Base-by-base conservation (phyloP, 2,329 filamentous ascomycete species). In the Phoma sp. region DNA sequence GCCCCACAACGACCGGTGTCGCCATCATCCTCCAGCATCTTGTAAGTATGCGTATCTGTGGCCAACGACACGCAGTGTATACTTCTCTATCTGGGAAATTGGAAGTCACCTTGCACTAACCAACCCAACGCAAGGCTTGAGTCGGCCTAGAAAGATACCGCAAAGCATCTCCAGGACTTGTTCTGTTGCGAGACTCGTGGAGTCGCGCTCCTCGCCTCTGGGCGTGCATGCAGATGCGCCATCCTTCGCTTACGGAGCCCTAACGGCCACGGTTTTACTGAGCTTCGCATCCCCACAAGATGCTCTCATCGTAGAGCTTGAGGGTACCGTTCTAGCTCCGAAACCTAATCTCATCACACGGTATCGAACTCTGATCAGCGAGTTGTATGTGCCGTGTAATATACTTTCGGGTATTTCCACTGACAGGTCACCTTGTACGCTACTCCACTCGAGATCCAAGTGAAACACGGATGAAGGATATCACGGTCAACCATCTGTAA, bases 161-260 rank as follows among this genome's bases (percentile, higher is more conserved):
- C 29, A 25, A 23, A 9, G 23, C 42, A 18, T 12, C 12, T 14
- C 29, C 29, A 43, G 10, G 10, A 26, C 38, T 1, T 17, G 6
- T 17, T 29, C 9, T 11, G 17, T 14, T 42, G 14, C n/a, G 15
- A 18, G 21, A 48, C 21, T 39, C 23, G 11, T 25, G 33, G 33
- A 45, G 17, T 46, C 14, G 21, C 14, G 38, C 28, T 53, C 39
- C 38, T 43, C n/a, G 14, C 32, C 33, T 21, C 32, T 43, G 6
- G 39, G 51, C 45, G 18, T 40, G 33, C 51, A 54, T 49, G 34
- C 51, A 46, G 23, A 25, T 20, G 29, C 45, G 45, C 45, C 39
- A 18, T 45, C 28, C 7, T 20, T 21, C 29, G 45, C 32, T 54
- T 40, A 20, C 12, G 21, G n/a, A 21, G 10, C 30, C 33, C n/a